phyloP scores from a whole-genome alignment of 2,329 filamentous ascomycete genomes.

The Botrytis tulipae region DNA sequence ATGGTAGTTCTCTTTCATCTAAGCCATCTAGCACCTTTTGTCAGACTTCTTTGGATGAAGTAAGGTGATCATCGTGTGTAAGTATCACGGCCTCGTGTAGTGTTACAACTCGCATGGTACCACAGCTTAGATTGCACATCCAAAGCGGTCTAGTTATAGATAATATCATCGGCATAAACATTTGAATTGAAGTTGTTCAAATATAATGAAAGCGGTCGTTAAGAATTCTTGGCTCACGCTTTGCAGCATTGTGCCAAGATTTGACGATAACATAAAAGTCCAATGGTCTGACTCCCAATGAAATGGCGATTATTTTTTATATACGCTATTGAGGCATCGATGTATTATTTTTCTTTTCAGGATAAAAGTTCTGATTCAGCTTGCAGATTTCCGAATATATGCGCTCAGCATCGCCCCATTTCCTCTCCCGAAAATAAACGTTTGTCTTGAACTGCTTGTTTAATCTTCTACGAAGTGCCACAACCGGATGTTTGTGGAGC shows the following conservation, averaged over 20 bases:
- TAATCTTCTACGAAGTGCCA: neutral
- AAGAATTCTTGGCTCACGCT: neutral
- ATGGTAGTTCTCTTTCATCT: neutral
- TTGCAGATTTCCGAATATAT: neutral
- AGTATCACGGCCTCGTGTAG: neutral
- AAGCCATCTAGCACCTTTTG: too few species aligned
- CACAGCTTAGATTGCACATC: neutral
- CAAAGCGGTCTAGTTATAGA: neutral
- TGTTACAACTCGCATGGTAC: neutral
- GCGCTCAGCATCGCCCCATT: neutral
- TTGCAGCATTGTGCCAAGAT: neutral
- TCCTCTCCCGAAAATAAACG: neutral
- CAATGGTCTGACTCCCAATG: neutral
- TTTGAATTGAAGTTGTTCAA: neutral
- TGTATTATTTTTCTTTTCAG: neutral
- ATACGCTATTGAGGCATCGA: neutral
- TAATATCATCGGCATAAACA: neutral
- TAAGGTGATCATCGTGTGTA: neutral
- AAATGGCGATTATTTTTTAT: neutral
- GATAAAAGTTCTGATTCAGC: neutral
- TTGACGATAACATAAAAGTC: neutral
- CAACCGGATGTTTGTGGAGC: neutral
- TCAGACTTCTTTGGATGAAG: neutral
- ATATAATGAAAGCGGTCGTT: neutral
- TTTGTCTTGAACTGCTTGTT: neutral